Evolutionary conservation across 2,329 filamentous ascomycete species (phyloP).

Genomic region (Salinomyces thailandicus): DNA sequence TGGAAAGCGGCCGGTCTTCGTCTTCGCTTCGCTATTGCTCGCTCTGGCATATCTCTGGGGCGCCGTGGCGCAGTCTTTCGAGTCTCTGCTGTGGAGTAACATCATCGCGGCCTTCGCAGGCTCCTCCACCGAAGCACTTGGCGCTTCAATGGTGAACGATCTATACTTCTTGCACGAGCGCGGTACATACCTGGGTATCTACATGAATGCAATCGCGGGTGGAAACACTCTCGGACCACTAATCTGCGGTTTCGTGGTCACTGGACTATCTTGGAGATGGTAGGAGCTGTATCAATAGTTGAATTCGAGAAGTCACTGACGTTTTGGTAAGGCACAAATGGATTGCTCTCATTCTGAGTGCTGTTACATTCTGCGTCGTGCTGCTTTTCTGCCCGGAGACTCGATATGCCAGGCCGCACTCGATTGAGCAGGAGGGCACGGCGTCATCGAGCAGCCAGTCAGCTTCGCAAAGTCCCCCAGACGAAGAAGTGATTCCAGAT

Average conservation of each 20-base stretch:
- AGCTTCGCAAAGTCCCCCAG: background rate
- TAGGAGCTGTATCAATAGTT: background rate
- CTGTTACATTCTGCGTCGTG: conserved; percentile 28
- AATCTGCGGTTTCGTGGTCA: conserved; percentile 32
- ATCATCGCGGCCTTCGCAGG: conserved; percentile 38
- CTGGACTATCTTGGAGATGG: conserved; percentile 30
- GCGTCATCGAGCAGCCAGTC: background rate
- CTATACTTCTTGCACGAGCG: conserved; percentile 26
- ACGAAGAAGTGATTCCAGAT: conserved; percentile 1
- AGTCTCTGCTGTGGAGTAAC: conserved; percentile 36
- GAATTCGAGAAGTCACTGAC: background rate
- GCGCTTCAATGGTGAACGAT: conserved; percentile 30
- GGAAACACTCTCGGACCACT: conserved; percentile 32
- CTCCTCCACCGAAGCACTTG: conserved; percentile 36
- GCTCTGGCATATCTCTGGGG: conserved; percentile 39
- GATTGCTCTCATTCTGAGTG: conserved; percentile 24
- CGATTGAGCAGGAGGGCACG: background rate
- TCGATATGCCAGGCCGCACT: conserved; percentile 20
- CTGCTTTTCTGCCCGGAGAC: conserved; percentile 31
- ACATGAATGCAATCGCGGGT: conserved; percentile 32
- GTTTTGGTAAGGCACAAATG: conserved; percentile 27
- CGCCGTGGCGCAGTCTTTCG: conserved; percentile 31
- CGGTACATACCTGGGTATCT: conserved; percentile 28
- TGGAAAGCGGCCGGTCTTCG: conserved; percentile 39
- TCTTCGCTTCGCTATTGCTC: conserved; percentile 36